Base-by-base conservation (phyloP, 2,329 filamentous ascomycete species). In the Fusarium sp. region DNA sequence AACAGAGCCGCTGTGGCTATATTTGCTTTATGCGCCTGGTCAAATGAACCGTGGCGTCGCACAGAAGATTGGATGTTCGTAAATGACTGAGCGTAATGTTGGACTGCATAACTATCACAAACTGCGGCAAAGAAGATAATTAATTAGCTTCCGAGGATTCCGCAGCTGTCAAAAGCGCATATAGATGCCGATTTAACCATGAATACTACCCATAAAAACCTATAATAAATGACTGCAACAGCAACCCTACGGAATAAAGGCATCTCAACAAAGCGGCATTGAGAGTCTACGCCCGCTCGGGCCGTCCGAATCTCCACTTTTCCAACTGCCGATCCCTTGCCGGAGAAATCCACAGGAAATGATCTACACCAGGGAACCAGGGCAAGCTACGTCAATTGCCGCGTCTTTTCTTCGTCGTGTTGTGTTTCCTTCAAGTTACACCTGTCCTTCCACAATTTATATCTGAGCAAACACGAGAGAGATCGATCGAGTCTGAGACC, bases 91-190 rank as follows among this genome's bases (percentile, higher is more conserved):
- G 33, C 15, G 33, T 18, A 35, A 18, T 35, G 16, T 37, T 10
- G 14, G 18, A 18, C 15, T 10, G 15, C 35, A 19, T 19, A 18
- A 19, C 10, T 8, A 37, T 19, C 18, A 19, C 35, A n/a, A n/a
- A n/a, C n/a, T n/a, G n/a, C n/a, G n/a, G 31, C 31, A 5, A 7
- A 4, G 1, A 8, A 31, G 21, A 31, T 10, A 2, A 33, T 0
- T 3, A 7, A 49, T 2, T 0, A 0, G 2, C 11, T 15, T 4
- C 29, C 46, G n/a, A 51, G 0, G 16, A 25, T 7, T 7, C 29
- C 46, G 29, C 15, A 15, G 11, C 11, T 19, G n/a, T 15, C 1
- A 6, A 8, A n/a, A n/a, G n/a, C n/a, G n/a, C n/a, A n/a, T n/a
- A n/a, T n/a, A 51, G 6, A 21, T 35, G n/a, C 29, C 31, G 48